Conservation (phyloP, 2,329 filamentous ascomycete genomes). For the Nigrograna mackinnonii region DNA sequence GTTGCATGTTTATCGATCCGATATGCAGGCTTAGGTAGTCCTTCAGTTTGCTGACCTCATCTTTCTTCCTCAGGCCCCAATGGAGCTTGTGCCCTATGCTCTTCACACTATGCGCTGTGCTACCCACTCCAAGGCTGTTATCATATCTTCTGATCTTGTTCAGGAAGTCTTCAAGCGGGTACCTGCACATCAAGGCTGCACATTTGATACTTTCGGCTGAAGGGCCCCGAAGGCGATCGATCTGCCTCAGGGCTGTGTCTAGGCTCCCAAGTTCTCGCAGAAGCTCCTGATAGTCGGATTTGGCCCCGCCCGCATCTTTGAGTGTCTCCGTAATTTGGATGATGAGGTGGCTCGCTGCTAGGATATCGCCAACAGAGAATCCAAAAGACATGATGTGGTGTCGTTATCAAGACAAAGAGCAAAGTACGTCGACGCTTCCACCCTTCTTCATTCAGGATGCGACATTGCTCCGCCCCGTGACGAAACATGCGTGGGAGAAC, state of each 20-base stretch:
- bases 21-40: slow-evolving; percentile 11
- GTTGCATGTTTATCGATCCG: slow-evolving; percentile 9
- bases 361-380: slow-evolving; percentile 5
- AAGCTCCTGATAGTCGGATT: slow-evolving; percentile 15
- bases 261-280: slow-evolving; percentile 8
- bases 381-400: slow-evolving; percentile 7
- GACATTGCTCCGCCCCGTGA: too few relatives aligned
- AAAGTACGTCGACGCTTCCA: too few relatives aligned
- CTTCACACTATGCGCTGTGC: not conserved
- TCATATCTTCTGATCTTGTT: not conserved
- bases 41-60: slow-evolving; percentile 3
- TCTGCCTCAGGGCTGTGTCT: slow-evolving; percentile 5
- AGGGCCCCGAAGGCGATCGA: slow-evolving; percentile 1
- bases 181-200: not conserved
- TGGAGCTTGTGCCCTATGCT: slow-evolving; percentile 2
- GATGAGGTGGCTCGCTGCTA: slow-evolving; percentile 8
- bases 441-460: too few relatives aligned
- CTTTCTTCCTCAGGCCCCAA: slow-evolving; percentile 3
- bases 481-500: too few relatives aligned
- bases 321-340: slow-evolving; percentile 3
- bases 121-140: not conserved
- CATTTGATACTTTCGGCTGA: not conserved
- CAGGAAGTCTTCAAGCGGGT: not conserved
- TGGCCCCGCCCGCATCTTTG: slow-evolving; percentile 6
- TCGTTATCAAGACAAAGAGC: too few relatives aligned